phyloP scores from a whole-genome alignment of 495 filamentous ascomycete genomes.

The Penicillium fimorum region DNA sequence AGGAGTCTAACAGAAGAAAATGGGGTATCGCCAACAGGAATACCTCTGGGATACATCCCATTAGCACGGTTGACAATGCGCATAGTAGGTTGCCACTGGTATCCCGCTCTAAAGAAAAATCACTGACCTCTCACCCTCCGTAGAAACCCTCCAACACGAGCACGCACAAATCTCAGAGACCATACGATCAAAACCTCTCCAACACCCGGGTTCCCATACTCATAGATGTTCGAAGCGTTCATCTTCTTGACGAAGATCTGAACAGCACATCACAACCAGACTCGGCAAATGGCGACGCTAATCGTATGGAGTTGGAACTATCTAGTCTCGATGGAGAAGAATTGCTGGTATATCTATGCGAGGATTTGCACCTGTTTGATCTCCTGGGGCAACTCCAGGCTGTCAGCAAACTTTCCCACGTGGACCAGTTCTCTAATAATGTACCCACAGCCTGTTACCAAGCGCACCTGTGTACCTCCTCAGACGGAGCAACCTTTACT shows the following conservation, averaged over 20 bases:
- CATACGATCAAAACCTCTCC: neutral
- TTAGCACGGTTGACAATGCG: conserved; percentile 34
- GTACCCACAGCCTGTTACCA: conserved; percentile 36
- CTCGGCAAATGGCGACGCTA: conserved; percentile 4
- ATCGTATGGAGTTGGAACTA: conserved; percentile 22
- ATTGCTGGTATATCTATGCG: conserved; percentile 21
- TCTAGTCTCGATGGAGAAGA: conserved; percentile 11
- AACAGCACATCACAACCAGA: neutral
- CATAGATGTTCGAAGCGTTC: conserved; percentile 10
- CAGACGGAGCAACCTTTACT: conserved; percentile 19
- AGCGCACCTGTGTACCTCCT: conserved; percentile 23
- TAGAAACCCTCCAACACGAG: conserved; percentile 21
- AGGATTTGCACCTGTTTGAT: conserved; percentile 16
- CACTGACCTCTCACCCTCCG: conserved; percentile 12
- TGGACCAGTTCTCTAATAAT: conserved; percentile 27
- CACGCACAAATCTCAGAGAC: neutral
- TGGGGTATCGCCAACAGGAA: conserved; percentile 21
- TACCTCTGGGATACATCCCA: conserved; percentile 39
- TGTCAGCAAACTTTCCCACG: conserved; percentile 22
- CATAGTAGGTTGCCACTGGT: conserved; percentile 29
- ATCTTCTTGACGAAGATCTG: neutral
- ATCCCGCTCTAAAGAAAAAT: neutral
- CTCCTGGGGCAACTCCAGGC: conserved; percentile 26
- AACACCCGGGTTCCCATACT: conserved; percentile 23
- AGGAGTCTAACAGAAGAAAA: conserved; percentile 23